Percentiles rank a stretch among this genome's conserved stretches.
Conservation (phyloP, 1,284 basidiomycete species). For the Pseudozyma pruni region DNA sequence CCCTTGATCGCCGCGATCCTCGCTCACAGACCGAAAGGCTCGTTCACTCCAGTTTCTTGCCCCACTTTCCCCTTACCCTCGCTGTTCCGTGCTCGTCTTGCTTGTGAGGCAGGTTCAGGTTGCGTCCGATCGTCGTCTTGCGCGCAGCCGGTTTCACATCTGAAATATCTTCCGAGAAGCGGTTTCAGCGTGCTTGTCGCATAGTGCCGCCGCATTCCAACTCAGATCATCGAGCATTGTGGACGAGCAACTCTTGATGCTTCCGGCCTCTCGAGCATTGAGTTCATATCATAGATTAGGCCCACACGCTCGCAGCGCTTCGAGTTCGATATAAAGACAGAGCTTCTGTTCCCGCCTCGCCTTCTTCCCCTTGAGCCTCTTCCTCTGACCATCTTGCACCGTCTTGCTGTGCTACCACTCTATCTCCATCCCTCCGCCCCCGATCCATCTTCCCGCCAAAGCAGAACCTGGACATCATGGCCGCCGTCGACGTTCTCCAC, state of each 20-base stretch:
- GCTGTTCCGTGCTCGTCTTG: neutral
- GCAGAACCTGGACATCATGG: slow-evolving; percentile 8
- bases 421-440: neutral
- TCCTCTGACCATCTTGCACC: neutral
- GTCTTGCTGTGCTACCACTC: neutral
- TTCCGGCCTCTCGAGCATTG: neutral
- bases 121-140: slow-evolving; percentile 19
- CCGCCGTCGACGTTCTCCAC: slow-evolving; percentile 18
- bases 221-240: neutral
- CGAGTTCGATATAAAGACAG: no score
- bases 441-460: no score
- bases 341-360: no score
- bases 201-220: neutral
- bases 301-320: no score
- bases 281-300: neutral
- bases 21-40: no score
- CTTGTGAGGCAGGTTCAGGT: slow-evolving; percentile 13
- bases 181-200: neutral
- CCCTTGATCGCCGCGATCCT: neutral
- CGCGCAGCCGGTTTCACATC: slow-evolving; percentile 11
- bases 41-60: neutral
- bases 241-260: neutral
- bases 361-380: neutral
- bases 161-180: slow-evolving; percentile 8
- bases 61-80: no score